Conservation (phyloP, 2,329 filamentous ascomycete genomes). For the Fusarium sp. region DNA sequence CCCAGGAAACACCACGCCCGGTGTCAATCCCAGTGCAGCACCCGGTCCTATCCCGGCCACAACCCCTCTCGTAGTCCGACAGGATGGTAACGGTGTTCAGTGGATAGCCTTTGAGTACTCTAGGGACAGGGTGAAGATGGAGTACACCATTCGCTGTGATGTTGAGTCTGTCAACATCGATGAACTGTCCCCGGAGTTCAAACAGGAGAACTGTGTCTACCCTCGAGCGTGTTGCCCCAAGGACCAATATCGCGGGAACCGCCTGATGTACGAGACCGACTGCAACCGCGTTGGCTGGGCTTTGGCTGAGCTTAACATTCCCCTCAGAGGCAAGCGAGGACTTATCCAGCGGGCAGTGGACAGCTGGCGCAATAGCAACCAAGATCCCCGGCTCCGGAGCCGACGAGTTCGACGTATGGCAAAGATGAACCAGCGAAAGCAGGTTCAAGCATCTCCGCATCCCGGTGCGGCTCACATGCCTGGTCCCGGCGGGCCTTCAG, state of each 20-base stretch:
- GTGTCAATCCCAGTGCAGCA: constrained; percentile 88
- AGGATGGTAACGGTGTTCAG: constrained; percentile 96
- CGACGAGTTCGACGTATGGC: constrained; percentile 93
- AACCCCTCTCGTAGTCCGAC: constrained; percentile 91
- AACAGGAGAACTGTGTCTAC: constrained; percentile 98
- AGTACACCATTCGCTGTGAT: constrained; percentile 98
- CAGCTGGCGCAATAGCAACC: constrained; percentile 99
- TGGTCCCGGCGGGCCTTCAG: constrained; percentile 73
- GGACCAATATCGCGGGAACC: constrained; percentile 96
- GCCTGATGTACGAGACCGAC: constrained; percentile 95
- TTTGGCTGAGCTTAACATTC: constrained; percentile 90
- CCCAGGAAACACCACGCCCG: constrained; percentile 55
- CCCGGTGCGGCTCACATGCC: constrained; percentile 72
- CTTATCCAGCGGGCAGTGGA: constrained; percentile 97
- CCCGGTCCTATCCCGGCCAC: constrained; percentile 97
- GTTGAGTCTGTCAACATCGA: constrained; percentile 97
- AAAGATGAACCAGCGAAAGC: constrained; percentile 91
- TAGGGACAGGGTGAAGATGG: constrained; percentile 97
- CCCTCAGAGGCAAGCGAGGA: constrained; percentile 90
- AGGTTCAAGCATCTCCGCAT: constrained; percentile 70
- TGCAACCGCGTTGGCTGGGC: constrained; percentile 99
- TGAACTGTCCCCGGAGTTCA: constrained; percentile 87
- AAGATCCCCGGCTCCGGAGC: constrained; percentile 91
- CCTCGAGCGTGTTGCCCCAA: constrained; percentile 94
- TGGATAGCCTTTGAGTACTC: constrained; percentile 99